Evolutionary conservation across 2,329 filamentous ascomycete genomes (phyloP).

Genomic region (Ophiosphaerella herpotricha): DNA sequence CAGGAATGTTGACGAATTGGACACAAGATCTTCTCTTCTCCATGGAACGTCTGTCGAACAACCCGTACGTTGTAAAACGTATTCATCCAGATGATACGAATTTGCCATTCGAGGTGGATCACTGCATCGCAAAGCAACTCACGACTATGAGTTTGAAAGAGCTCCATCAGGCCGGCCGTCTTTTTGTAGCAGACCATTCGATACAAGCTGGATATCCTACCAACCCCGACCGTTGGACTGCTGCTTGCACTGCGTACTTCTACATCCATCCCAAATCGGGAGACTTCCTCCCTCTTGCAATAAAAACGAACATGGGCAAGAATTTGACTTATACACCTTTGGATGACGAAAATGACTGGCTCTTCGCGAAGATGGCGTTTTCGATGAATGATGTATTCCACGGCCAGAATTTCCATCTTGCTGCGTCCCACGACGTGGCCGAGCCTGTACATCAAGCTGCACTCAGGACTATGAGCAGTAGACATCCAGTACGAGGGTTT

Average conservation of each 20-base stretch:
- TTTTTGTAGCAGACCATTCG: slow-evolving; percentile 21
- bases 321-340: slow-evolving; percentile 55
- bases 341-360: slow-evolving; percentile 54
- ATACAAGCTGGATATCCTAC: background rate
- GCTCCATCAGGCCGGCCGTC: slow-evolving; percentile 44
- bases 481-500: slow-evolving; percentile 51
- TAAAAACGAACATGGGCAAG: slow-evolving; percentile 52
- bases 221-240: slow-evolving; percentile 29
- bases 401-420: slow-evolving; percentile 52
- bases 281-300: slow-evolving; percentile 56
- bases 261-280: slow-evolving; percentile 47
- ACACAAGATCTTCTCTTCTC: slow-evolving; percentile 17
- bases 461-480: slow-evolving; percentile 51
- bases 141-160: slow-evolving; percentile 25
- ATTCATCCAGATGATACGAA: slow-evolving; percentile 3
- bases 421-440: slow-evolving; percentile 50
- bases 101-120: slow-evolving; percentile 6
- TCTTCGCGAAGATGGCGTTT: slow-evolving; percentile 57
- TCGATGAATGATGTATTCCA: slow-evolving; percentile 56
- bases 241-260: slow-evolving; percentile 55
- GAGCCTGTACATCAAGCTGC: slow-evolving; percentile 54
- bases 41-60: slow-evolving; percentile 14
- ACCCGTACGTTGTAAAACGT: slow-evolving; percentile 9
- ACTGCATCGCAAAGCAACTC: slow-evolving; percentile 1
- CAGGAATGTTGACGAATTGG: slow-evolving; percentile 15